Conservation (phyloP, 1,284 basidiomycete species). For the Rhizoctonia solani region DNA sequence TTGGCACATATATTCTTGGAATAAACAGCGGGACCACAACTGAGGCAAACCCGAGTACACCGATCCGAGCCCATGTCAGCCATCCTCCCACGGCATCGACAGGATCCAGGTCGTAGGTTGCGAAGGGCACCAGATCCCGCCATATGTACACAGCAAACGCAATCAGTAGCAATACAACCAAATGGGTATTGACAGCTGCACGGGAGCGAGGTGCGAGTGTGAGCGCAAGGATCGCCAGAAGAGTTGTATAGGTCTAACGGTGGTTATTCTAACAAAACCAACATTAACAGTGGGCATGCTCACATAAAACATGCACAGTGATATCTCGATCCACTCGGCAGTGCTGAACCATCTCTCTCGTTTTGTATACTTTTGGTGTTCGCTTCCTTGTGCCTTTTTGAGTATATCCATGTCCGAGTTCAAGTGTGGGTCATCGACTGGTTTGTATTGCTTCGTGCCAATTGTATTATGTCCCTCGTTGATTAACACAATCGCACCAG, state of each 20-base stretch:
- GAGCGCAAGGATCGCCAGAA: slow-evolving; percentile 32
- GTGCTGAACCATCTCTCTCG: slow-evolving; percentile 34
- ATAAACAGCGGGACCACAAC: slow-evolving; percentile 38
- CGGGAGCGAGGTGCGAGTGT: not conserved
- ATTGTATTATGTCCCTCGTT: slow-evolving; percentile 8
- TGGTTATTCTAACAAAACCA: not conserved
- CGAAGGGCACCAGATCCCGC: slow-evolving; percentile 38
- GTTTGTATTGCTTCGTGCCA: not conserved
- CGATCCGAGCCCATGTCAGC: slow-evolving; percentile 39
- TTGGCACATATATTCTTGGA: slow-evolving; percentile 38
- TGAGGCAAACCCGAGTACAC: slow-evolving; percentile 36
- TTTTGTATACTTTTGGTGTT: slow-evolving; percentile 21
- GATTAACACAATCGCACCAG: slow-evolving; percentile 14
- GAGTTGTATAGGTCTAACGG: slow-evolving; percentile 23
- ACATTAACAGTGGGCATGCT: not conserved
- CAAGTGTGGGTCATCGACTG: not conserved
- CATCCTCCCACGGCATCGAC: slow-evolving; percentile 33
- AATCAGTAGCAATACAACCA: slow-evolving; percentile 36
- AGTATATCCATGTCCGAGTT: not conserved
- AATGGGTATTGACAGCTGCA: slow-evolving; percentile 10
- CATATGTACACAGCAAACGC: slow-evolving; percentile 35
- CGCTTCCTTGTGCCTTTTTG: slow-evolving; percentile 9
- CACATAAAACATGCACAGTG: not conserved
- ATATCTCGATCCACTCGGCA: not conserved
- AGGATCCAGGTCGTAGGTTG: slow-evolving; percentile 33